Percentiles rank a stretch among this genome's conserved stretches.
Evolutionary conservation across 1,284 basidiomycete species (phyloP).

Genomic region (Naganishia albida): DNA sequence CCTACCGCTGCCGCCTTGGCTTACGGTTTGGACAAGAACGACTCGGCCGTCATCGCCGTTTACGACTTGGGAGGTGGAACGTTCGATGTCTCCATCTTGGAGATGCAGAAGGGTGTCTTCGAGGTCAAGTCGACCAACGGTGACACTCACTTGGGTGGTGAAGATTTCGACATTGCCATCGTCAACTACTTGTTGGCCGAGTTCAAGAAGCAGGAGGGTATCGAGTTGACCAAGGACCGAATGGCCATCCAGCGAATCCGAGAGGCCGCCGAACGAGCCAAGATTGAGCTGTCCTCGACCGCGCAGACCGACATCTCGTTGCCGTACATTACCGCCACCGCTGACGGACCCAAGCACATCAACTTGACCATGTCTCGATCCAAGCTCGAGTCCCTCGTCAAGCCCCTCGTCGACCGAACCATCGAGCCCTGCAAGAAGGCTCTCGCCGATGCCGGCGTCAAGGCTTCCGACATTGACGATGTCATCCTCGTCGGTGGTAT

Average conservation of each 20-base stretch:
- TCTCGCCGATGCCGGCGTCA: constrained; percentile 84
- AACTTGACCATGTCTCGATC: constrained; percentile 85
- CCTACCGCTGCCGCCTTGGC: constrained; percentile 97
- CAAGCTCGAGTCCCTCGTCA: constrained; percentile 85
- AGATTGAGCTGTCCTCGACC: constrained; percentile 94
- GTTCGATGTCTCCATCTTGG: constrained; percentile 97
- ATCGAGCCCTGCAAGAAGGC: constrained; percentile 99
- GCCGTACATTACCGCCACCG: constrained; percentile 95
- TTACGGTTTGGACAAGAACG: constrained; percentile 82
- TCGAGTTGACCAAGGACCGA: constrained; percentile 78
- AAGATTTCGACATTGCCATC: constrained; percentile 93
- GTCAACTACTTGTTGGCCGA: constrained; percentile 84
- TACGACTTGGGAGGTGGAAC: constrained; percentile 99
- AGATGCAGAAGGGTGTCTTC: constrained; percentile 98
- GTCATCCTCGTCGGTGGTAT: constrained; percentile 98
- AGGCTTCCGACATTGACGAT: constrained; percentile 88
- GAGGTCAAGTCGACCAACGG: constrained; percentile 98
- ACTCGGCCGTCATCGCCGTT: constrained; percentile 88
- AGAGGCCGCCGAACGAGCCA: constrained; percentile 98
- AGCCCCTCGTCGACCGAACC: constrained; percentile 80
- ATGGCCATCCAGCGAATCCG: constrained; percentile 99
- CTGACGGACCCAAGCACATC: constrained; percentile 93
- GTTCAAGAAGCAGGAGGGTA: constrained; percentile 91
- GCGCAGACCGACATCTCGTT: constrained; percentile 93
- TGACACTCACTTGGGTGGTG: constrained; percentile 98